Percentiles rank a stretch among this genome's conserved stretches.
Evolutionary conservation across 2,329 filamentous ascomycete genomes (phyloP).

Genomic region (Ophiostoma perfectum): DNA sequence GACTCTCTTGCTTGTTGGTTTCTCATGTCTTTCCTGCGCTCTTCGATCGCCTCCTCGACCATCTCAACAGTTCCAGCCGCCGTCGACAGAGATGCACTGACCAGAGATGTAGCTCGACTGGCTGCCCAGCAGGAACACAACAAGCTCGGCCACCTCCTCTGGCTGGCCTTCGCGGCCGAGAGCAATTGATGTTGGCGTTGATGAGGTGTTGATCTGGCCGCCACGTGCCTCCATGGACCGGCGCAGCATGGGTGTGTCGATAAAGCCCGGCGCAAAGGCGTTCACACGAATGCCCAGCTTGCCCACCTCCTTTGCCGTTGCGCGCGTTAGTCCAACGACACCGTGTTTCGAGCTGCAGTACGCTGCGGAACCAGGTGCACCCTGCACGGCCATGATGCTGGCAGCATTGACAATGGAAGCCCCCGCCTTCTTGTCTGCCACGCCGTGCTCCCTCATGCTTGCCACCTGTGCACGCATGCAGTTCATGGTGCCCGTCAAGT

Average conservation of each 20-base stretch:
- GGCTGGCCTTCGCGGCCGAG: conserved; percentile 40
- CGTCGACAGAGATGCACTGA: conserved; percentile 23
- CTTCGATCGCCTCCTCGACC: not conserved
- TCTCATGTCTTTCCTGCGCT: not conserved
- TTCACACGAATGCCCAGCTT: conserved; percentile 43
- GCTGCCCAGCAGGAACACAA: conserved; percentile 39
- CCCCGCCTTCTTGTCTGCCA: not conserved
- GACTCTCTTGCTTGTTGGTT: not conserved
- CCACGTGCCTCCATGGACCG: conserved; percentile 14
- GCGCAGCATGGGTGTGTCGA: conserved; percentile 24
- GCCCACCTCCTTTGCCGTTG: conserved; percentile 38
- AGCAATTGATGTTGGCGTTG: conserved; percentile 30
- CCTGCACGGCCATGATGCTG: conserved; percentile 28
- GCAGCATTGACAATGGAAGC: conserved; percentile 26
- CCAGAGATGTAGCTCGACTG: conserved; percentile 22
- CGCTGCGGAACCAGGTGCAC: conserved; percentile 35
- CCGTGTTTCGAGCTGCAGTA: conserved; percentile 38
- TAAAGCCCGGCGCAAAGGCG: conserved; percentile 23
- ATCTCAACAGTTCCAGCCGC: conserved; percentile 22
- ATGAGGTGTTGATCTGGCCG: conserved; percentile 33
- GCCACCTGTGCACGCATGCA: conserved; percentile 38
- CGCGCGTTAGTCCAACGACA: conserved; percentile 37
- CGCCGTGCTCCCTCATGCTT: conserved; percentile 20
- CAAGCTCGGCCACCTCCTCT: conserved; percentile 45
- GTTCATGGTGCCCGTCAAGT: conserved; percentile 49